phyloP scores from a whole-genome alignment of 306 rosid genomes.

The Prosopis cineraria region DNA sequence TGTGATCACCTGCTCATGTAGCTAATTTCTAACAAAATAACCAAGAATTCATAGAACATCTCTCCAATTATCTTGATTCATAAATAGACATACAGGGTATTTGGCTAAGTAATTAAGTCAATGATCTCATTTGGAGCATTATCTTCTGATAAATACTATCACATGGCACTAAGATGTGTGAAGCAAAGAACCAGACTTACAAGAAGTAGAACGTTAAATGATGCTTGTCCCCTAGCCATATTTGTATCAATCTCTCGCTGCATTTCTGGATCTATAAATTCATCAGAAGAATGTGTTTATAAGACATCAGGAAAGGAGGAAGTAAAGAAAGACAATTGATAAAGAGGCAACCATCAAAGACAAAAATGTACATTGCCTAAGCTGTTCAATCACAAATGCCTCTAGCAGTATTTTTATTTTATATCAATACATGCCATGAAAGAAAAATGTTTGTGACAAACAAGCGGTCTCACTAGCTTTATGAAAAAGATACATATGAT shows the following conservation, averaged over 20 bases:
- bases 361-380: not conserved
- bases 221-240: conserved; percentile 51
- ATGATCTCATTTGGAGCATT: not conserved
- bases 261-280: conserved; percentile 47
- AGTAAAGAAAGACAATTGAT: not conserved
- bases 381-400: conserved; percentile 2
- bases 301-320: conserved; percentile 12
- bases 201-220: conserved; percentile 45
- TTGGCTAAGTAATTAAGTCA: not conserved
- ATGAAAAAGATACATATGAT: not conserved
- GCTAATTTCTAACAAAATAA: not conserved
- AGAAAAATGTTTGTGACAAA: not conserved
- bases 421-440: not conserved
- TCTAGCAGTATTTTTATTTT: not conserved
- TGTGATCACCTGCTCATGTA: not conserved
- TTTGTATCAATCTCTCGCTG: conserved; percentile 49
- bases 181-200: conserved; percentile 39
- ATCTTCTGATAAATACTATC: not conserved
- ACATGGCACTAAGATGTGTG: conserved; percentile 9
- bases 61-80: not conserved
- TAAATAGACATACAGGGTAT: not conserved
- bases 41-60: not conserved
- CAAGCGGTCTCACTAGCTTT: not conserved
- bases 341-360: not conserved
- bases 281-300: conserved; percentile 28